Evolutionary conservation across 495 filamentous ascomycete species (phyloP).

Genomic region (Hypoxylon fuscum): DNA sequence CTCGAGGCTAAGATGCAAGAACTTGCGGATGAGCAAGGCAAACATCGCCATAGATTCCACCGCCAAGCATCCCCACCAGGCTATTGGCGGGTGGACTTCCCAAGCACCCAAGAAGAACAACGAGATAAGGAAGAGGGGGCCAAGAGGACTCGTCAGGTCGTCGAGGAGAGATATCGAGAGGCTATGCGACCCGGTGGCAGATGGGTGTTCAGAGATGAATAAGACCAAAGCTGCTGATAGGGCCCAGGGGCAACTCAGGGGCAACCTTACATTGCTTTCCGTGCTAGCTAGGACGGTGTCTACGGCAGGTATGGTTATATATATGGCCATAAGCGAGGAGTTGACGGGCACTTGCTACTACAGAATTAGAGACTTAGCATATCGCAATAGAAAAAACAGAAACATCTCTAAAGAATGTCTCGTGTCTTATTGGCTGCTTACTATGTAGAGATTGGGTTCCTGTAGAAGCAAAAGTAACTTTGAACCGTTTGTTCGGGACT

Average conservation of each 20-base stretch:
- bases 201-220: slow-evolving; percentile 87
- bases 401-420: no score
- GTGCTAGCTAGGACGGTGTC: slow-evolving; percentile 2
- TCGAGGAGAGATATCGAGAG: slow-evolving; percentile 80
- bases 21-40: slow-evolving; percentile 76
- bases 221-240: slow-evolving; percentile 18
- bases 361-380: not conserved
- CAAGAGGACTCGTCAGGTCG: slow-evolving; percentile 64
- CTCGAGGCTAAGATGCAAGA: slow-evolving; percentile 71
- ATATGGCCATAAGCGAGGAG: not conserved
- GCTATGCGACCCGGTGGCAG: slow-evolving; percentile 78
- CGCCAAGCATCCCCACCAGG: slow-evolving; percentile 78
- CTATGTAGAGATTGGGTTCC: no score
- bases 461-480: no score
- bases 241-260: not conserved
- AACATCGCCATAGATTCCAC: slow-evolving; percentile 77
- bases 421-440: no score
- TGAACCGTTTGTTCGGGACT: no score
- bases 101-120: slow-evolving; percentile 79
- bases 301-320: not conserved
- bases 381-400: not conserved
- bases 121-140: slow-evolving; percentile 68
- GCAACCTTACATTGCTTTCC: slow-evolving; percentile 2
- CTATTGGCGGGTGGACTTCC: slow-evolving; percentile 91
- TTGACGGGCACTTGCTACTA: not conserved